Evolutionary conservation across 2,329 filamentous ascomycete species (phyloP).

Genomic region (Diplodia seriata): DNA sequence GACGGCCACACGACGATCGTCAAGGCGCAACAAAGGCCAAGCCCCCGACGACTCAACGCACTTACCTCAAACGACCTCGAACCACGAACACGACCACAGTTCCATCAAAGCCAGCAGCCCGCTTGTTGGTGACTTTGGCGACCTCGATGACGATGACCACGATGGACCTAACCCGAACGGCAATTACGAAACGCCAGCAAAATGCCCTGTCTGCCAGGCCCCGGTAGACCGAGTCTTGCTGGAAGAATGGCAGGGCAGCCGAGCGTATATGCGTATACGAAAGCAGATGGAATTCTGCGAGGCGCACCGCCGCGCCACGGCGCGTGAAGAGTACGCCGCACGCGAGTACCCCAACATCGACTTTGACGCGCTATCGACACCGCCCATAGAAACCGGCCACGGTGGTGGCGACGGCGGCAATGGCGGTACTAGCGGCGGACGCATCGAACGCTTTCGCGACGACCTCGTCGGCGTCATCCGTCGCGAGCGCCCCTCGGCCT

Average conservation of each 20-base stretch:
- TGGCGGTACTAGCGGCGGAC: constrained; percentile 39
- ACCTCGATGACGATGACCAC: not conserved
- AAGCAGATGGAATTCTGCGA: constrained; percentile 57
- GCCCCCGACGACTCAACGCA: not conserved
- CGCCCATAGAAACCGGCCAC: not conserved
- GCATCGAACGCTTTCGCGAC: constrained; percentile 64
- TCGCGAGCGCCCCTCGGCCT: constrained; percentile 64
- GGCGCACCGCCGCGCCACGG: constrained; percentile 44
- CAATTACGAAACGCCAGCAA: constrained; percentile 16
- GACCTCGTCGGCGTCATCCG: constrained; percentile 67
- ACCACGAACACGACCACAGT: not conserved
- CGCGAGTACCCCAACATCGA: constrained; percentile 74
- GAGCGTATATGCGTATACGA: constrained; percentile 60
- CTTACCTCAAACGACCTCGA: too few relatives aligned
- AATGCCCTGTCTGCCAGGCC: constrained; percentile 25
- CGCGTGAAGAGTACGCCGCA: constrained; percentile 53
- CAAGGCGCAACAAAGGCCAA: not conserved
- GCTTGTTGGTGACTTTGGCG: not conserved
- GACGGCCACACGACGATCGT: not conserved
- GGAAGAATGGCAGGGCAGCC: constrained; percentile 35
- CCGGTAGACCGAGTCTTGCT: constrained; percentile 15
- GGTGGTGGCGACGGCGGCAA: not conserved
- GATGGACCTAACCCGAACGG: not conserved
- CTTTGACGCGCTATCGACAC: constrained; percentile 64
- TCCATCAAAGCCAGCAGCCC: constrained; percentile 5